Evolutionary conservation across 495 filamentous ascomycete genomes (phyloP).

Genomic region (Penicillium soppii): DNA sequence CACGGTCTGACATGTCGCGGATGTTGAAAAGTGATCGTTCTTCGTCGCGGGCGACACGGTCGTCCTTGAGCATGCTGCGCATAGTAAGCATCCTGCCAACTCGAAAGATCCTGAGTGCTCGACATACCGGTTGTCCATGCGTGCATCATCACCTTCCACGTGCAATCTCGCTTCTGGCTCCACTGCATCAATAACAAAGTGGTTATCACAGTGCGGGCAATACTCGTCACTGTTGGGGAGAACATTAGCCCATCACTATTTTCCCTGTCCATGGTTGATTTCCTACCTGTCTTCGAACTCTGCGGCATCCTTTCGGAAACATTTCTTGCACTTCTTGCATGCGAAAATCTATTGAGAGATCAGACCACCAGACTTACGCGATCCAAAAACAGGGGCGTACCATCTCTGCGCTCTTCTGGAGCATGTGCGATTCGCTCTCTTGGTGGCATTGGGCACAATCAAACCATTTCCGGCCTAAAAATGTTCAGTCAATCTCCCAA

Average conservation of each 20-base stretch:
- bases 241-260: neutral
- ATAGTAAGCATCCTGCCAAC: constrained; percentile 6
- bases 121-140: constrained; percentile 66
- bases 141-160: constrained; percentile 86
- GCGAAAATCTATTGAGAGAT: constrained; percentile 60
- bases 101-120: neutral
- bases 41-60: constrained; percentile 65
- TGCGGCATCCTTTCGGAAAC: constrained; percentile 86
- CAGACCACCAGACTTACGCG: neutral
- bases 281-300: constrained; percentile 84
- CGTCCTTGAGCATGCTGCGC: constrained; percentile 88
- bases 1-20: constrained; percentile 66
- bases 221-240: constrained; percentile 75
- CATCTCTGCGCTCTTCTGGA: constrained; percentile 82
- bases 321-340: constrained; percentile 98
- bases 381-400: constrained; percentile 31
- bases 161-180: constrained; percentile 76
- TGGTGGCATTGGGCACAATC: constrained; percentile 95
- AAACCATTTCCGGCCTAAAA: constrained; percentile 88
- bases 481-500: constrained; percentile 7
- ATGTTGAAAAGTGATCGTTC: constrained; percentile 71
- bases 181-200: constrained; percentile 87
- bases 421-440: constrained; percentile 72
- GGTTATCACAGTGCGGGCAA: constrained; percentile 99
- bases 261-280: neutral